Conservation (phyloP, 768 basidiomycete species). For the Mycena leptocephala region DNA sequence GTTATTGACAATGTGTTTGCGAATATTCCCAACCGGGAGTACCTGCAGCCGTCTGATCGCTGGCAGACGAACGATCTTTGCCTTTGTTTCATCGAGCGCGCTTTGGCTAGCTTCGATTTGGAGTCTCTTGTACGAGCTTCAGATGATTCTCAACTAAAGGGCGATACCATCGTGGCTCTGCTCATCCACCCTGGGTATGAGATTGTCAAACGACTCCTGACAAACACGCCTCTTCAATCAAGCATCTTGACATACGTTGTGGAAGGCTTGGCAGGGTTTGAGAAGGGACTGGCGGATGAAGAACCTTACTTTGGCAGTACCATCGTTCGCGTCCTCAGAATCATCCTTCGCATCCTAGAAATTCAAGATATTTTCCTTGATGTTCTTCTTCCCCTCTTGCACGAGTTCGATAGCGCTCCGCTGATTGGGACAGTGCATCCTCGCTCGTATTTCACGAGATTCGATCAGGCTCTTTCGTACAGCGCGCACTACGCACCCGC, state of each 20-base stretch:
- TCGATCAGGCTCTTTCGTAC: constrained; percentile 85
- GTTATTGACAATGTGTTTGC: constrained; percentile 93
- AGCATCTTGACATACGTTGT: constrained; percentile 86
- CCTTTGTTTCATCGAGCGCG: constrained; percentile 88
- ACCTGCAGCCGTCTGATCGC: constrained; percentile 79
- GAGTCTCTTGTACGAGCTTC: constrained; percentile 75
- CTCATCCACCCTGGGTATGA: constrained; percentile 91
- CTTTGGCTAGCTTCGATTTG: constrained; percentile 86
- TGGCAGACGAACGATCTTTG: constrained; percentile 93
- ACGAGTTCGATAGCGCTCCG: constrained; percentile 73
- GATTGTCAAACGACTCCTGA: constrained; percentile 84
- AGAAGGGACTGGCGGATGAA: constrained; percentile 78
- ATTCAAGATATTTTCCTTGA: constrained; percentile 94
- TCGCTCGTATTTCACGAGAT: constrained; percentile 78
- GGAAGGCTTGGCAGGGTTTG: constrained; percentile 85
- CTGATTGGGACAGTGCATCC: constrained; percentile 72
- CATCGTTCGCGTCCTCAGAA: constrained; percentile 86
- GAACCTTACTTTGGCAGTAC: constrained; percentile 82
- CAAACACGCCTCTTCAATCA: constrained; percentile 79
- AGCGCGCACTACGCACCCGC: constrained; percentile 82
- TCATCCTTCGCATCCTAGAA: constrained; percentile 86
- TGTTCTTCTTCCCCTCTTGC: constrained; percentile 84
- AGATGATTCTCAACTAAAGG: constrained; percentile 68
- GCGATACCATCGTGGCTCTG: constrained; percentile 69
- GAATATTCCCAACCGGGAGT: constrained; percentile 83